Conservation (phyloP, 768 basidiomycete species). For the Russula compacta region DNA sequence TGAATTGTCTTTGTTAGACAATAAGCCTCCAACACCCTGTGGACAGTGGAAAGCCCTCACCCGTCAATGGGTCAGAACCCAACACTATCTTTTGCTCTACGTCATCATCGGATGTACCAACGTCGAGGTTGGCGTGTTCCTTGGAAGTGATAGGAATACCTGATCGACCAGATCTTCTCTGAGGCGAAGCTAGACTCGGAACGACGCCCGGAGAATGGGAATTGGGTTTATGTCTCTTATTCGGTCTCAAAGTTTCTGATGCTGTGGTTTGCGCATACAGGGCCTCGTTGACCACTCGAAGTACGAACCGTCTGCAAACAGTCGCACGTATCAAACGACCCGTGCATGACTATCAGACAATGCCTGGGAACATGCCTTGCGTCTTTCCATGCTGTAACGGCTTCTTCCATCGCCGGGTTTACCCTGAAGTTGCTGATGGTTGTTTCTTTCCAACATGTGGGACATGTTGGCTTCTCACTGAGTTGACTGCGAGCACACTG, state of each 20-base stretch:
- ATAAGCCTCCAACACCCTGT: not conserved
- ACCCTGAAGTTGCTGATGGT: constrained; percentile 28
- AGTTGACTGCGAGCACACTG: constrained; percentile 34
- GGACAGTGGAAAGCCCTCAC: not conserved
- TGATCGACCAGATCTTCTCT: not conserved
- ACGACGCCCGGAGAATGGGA: not conserved
- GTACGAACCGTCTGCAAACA: constrained; percentile 13
- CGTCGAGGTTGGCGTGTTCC: not conserved
- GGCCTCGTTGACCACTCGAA: constrained; percentile 1
- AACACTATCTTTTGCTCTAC: not conserved
- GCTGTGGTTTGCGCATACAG: not conserved
- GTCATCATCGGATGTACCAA: not conserved
- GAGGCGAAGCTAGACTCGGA: not conserved
- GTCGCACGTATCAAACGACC: not conserved
- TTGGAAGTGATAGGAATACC: not conserved
- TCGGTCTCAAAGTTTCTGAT: not conserved
- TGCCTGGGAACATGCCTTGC: constrained; percentile 26
- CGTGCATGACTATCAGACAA: not conserved
- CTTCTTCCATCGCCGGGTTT: constrained; percentile 32
- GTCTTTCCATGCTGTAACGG: constrained; percentile 29
- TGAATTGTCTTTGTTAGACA: not conserved
- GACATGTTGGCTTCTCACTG: constrained; percentile 30
- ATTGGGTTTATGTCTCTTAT: constrained; percentile 20
- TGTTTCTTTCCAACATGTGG: constrained; percentile 28
- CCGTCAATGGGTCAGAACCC: not conserved